Evolutionary conservation across 371 early-diverging fungal genomes (phyloP), one percentile per base, ranked within the genome.

Genomic region (Mucor mucedo): DNA sequence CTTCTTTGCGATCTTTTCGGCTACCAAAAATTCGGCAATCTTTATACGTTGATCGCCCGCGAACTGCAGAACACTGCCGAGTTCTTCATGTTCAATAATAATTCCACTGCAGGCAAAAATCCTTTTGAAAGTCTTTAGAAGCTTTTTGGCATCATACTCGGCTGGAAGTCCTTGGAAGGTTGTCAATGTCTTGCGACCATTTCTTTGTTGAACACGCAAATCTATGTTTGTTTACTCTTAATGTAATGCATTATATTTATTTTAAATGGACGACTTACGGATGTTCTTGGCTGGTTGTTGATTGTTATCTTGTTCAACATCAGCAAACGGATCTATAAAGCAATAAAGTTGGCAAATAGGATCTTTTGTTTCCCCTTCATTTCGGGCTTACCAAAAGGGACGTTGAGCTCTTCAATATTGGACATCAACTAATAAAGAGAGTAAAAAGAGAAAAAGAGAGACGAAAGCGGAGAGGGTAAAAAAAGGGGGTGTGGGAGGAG

Each of bases 61-160:
- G 29, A 99, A 87, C 79, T 98, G 98, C 71, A 98, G 89, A 52
- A 97, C 89, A 68, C 92, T 79, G 35, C 96, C 96, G 44, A 89
- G 75, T 70, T 94, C 94, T 71, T 95, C 91, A 83, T 98, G 95
- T 53, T 93, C 88, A 28, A 95, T 91, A 48, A 98, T 80, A 28
- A 88, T 95, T 30, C 99, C 99, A 85, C 94, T 97, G 84, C 98
- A 98, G 55, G 96, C 97, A 75, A 97, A 97, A 50, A 91, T 90
- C 83, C 95, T 96, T 84, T 96, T 98, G 77, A 99, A 95, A 39
- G 88, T 89, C 79, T 96, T 98, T 66, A 98, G 78, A 64, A 99
- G 80, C 66, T 88, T 86, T 79, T 95, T 96, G 68, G 85, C 85
- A 75, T 98, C 95, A 65, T 92, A 88, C 60, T 92, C 88, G 44